Conservation (phyloP, 345 rosid species). For the Viola odorata region DNA sequence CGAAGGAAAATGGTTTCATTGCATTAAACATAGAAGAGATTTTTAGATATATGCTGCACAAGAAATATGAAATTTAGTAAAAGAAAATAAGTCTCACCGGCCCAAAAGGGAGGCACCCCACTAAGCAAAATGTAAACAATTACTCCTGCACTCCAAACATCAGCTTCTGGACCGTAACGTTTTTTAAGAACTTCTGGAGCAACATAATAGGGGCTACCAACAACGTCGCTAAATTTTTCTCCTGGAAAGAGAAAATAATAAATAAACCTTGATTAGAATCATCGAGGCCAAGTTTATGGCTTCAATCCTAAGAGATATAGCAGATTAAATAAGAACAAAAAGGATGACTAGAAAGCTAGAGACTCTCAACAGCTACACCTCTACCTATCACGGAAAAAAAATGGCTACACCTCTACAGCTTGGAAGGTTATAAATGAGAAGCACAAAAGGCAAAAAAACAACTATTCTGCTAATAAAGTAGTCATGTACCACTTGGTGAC, state of each 20-base stretch:
- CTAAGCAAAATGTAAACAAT: slow-evolving; percentile 26
- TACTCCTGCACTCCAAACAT: slow-evolving; percentile 35
- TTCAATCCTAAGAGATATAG: neutral
- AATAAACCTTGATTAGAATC: neutral
- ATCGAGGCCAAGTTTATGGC: neutral
- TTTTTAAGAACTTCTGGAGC: slow-evolving; percentile 29
- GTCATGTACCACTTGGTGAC: too few species aligned
- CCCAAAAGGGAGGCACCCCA: slow-evolving; percentile 37
- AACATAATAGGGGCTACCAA: slow-evolving; percentile 32
- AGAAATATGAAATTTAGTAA: neutral
- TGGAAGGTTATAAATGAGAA: too few species aligned
- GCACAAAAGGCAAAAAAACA: too few species aligned
- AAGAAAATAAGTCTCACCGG: slow-evolving; percentile 13
- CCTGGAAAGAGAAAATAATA: slow-evolving; percentile 7
- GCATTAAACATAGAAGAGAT: neutral
- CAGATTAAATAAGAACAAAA: too few species aligned
- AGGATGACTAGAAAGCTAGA: too few species aligned
- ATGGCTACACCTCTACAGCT: too few species aligned
- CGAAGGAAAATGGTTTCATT: neutral
- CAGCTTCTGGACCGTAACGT: slow-evolving; percentile 25
- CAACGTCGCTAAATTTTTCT: slow-evolving; percentile 24
- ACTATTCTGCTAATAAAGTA: too few species aligned
- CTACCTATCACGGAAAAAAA: too few species aligned
- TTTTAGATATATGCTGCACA: neutral
- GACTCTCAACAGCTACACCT: neutral